A percentile compares a stretch with the other conserved stretches of the same genome.
phyloP scores from a whole-genome alignment of 306 rosid species.

The barrel medic (Medicago truncatula) region MtrunA17r5.0-ANR NC_053049.1:45365501-45366000 shows the following conservation, averaged over 20 bases:
- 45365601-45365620: background rate
- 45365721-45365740: background rate
- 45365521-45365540: background rate
- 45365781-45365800: constrained; percentile 24
- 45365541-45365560: constrained; percentile 2
- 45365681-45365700: constrained; percentile 5
- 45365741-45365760: constrained; percentile 12
- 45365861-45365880: constrained; percentile 99
- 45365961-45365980: background rate
- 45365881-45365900: constrained; percentile 96
- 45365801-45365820: background rate
- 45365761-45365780: constrained; percentile 8
- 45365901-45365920: constrained; percentile 41
- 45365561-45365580: background rate
- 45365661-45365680: constrained; percentile 9
- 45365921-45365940: constrained; percentile 20
- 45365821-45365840: constrained; percentile 13
- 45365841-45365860: constrained; percentile 88
- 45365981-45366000: background rate
- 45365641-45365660: background rate
- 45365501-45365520: constrained; percentile 1
- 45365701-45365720: constrained; percentile 17
- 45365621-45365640: background rate
- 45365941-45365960: constrained; percentile 15
- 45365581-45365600: constrained; percentile 4